Evolutionary conservation across 331 rosid genomes (phyloP).

Genomic region (Telfairia occidentalis): DNA sequence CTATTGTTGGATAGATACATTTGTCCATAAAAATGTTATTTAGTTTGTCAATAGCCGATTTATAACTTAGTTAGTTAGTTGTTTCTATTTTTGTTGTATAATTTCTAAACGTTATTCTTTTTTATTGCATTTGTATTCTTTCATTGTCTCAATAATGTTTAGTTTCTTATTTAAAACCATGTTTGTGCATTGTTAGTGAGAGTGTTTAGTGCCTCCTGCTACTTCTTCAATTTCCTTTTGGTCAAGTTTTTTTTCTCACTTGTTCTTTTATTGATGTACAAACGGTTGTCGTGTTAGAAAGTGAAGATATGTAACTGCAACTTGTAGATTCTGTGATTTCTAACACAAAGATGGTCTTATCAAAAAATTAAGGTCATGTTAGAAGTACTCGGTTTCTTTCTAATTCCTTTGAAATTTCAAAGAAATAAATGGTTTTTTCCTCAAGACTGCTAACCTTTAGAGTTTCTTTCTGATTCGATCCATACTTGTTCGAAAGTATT

Average conservation of each 20-base stretch:
- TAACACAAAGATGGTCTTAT: no score
- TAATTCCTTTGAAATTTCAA: no score
- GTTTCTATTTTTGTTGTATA: no score
- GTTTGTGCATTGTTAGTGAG: not conserved
- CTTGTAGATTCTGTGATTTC: slow-evolving; percentile 73
- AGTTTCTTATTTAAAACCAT: not conserved
- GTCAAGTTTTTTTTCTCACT: not conserved
- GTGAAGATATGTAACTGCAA: not conserved
- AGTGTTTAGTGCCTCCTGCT: not conserved
- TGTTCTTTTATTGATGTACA: not conserved
- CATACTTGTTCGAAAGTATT: no score
- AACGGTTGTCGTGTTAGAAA: not conserved
- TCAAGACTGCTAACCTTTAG: no score
- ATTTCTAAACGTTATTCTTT: no score
- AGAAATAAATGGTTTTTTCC: no score
- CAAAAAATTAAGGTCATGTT: no score
- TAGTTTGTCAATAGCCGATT: not conserved
- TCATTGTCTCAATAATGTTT: not conserved
- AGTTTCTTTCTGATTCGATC: no score
- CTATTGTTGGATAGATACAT: no score
- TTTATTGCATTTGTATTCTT: no score
- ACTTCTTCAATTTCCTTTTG: not conserved
- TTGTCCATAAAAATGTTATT: not conserved
- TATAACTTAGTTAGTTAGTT: not conserved
- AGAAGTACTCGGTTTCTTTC: no score